Evolutionary conservation across 176 grass and related monocot species (phyloP), one percentile per base, ranked within the genome.

Genomic region (Oryza coarctata): DNA sequence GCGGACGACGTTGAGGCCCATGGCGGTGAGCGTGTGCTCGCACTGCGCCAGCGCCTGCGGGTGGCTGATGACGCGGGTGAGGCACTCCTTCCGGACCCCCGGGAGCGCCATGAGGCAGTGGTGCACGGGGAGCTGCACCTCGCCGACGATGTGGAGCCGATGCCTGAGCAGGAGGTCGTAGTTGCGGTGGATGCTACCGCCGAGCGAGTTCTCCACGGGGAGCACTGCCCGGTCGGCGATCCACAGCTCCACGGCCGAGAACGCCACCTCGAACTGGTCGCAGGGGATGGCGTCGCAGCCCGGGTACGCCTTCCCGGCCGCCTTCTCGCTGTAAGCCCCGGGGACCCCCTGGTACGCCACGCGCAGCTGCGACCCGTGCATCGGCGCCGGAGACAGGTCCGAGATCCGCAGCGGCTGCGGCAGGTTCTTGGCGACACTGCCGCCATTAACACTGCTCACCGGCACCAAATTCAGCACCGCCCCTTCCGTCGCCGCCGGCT

Each of bases 261-360:
- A 97, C 22, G 95, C 95, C 40, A 94, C 92, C 90, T 97, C 95
- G 80, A 97, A 97, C 85, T 97, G 95, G 90, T 97, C 95, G 81
- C 95, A 97, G 10, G 95, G 95, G 39, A 97, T 92, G 66, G 95
- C 92, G 62, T 97, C 90, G 49, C 92, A 82, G 3, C 91, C 89
- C 2, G 80, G 75, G 88, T 97, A 97, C 12, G 95, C 95, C 74
- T 97, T 97, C 3, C 94, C 94, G 3, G 94, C 92, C 58, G 94
- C 94, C 69, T 93, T 93, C 75, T 97, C 94, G 85, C 94, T 97
- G 87, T 97, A 97, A 13, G 94, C 94, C 9, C 94, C 94, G 0
- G 94, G 92, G 2, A 97, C 89, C 13, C 94, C 94, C 86, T 97
- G 94, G 87, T 97, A 97, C 34, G 94, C 94, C 67, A 97, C 94